Conservation (phyloP, 192 early-diverging fungal species). For the Umbelopsis ramanniana region DNA sequence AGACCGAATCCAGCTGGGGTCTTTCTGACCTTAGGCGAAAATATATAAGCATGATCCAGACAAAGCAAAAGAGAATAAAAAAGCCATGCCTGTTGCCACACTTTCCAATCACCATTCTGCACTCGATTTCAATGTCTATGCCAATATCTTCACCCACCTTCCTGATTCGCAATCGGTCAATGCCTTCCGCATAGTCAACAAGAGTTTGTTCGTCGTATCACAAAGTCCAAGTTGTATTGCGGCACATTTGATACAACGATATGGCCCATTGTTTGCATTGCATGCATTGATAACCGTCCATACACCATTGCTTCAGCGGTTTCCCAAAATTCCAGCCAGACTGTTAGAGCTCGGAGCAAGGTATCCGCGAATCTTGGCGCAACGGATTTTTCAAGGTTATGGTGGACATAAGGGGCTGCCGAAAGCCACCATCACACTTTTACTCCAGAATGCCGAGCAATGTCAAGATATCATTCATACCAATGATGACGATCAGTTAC, state of each 20-base stretch:
- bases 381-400: constrained; percentile 1
- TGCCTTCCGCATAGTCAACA: not conserved
- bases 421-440: not conserved
- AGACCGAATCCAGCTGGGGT: not conserved
- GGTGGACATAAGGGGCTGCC: constrained; percentile 11
- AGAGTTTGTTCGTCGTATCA: not conserved
- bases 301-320: not conserved
- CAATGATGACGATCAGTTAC: constrained; percentile 2
- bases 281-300: constrained; percentile 3
- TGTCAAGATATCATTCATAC: constrained; percentile 2
- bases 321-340: constrained; percentile 3
- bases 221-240: constrained; percentile 15
- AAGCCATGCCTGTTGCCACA: constrained; percentile 10
- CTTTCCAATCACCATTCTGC: not conserved
- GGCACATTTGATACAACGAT: constrained; percentile 16
- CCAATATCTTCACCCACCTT: not conserved
- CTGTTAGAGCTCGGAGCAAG: constrained; percentile 4
- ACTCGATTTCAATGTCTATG: not conserved
- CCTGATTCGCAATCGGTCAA: constrained; percentile 2
- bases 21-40: not conserved
- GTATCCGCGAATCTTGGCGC: not conserved
- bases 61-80: not conserved
- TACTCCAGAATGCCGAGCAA: not conserved
- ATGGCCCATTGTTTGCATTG: constrained; percentile 3
- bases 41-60: constrained; percentile 2